Evolutionary conservation across 805 yeast genomes (phyloP).

Genomic region (Saccharomycopsis synnaedendra): DNA sequence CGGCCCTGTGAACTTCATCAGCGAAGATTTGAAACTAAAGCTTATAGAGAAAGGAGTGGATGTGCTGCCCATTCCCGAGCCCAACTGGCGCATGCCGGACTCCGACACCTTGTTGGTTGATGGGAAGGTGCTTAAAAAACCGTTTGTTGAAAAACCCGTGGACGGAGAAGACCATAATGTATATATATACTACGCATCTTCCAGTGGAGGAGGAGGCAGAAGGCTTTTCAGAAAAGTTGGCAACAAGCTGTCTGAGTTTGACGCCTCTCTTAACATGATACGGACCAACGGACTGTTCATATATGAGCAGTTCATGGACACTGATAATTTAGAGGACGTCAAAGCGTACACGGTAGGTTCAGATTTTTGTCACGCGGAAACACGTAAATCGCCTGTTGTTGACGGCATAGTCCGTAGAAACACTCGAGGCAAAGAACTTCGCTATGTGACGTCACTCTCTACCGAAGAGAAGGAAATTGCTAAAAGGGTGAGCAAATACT

Average conservation of each 20-base stretch:
- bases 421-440: conserved; percentile 93
- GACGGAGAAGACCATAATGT: conserved; percentile 99
- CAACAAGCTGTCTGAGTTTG: conserved; percentile 93
- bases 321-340: conserved; percentile 96
- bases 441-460: conserved; percentile 75
- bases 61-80: conserved; percentile 40
- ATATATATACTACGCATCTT: conserved; percentile 76
- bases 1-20: conserved; percentile 64
- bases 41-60: conserved; percentile 53
- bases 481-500: conserved; percentile 54
- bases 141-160: conserved; percentile 96
- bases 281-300: conserved; percentile 86
- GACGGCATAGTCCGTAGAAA: conserved; percentile 97
- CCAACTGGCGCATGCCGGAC: conserved; percentile 78
- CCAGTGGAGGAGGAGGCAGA: conserved; percentile 97
- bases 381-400: conserved; percentile 97
- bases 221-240: conserved; percentile 91
- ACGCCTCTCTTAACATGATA: conserved; percentile 61
- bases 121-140: conserved; percentile 66
- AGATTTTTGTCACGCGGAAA: conserved; percentile 90
- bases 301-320: conserved; percentile 87
- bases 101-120: conserved; percentile 73
- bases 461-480: conserved; percentile 78
- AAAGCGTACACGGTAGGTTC: conserved; percentile 96
- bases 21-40: conserved; percentile 50